A percentile compares a stretch with the other conserved stretches of the same genome.
These are phyloP conservation scores for Trametes cubensis DNA, from an alignment of 768 basidiomycete species.

Conservation along the genomic window DNA sequence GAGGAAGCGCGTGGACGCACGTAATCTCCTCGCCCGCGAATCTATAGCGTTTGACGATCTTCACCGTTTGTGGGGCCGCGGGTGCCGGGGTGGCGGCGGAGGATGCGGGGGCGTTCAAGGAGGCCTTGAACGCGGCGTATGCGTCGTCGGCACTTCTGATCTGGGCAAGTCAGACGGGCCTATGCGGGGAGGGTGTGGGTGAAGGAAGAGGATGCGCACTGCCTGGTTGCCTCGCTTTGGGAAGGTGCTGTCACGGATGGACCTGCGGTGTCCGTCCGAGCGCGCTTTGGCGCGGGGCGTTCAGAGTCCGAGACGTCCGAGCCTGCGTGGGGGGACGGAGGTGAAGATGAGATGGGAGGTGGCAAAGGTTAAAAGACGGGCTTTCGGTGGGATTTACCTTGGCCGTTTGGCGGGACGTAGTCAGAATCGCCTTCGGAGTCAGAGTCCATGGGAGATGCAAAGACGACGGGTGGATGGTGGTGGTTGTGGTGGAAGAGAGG, in stretches of 20 bases:
- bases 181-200: not conserved
- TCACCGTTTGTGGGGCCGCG: constrained; percentile 45
- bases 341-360: not conserved
- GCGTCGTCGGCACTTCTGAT: constrained; percentile 61
- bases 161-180: constrained; percentile 11
- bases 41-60: constrained; percentile 66
- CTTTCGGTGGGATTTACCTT: constrained; percentile 33
- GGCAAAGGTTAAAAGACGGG: not conserved
- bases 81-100: constrained; percentile 15
- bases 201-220: constrained; percentile 37
- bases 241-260: constrained; percentile 24
- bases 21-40: constrained; percentile 78
- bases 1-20: constrained; percentile 47
- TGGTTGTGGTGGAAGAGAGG: constrained; percentile 13
- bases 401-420: constrained; percentile 59
- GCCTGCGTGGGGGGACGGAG: not conserved
- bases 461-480: not conserved
- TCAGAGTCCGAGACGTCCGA: constrained; percentile 10
- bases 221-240: constrained; percentile 47
- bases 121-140: constrained; percentile 72
- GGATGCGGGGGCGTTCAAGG: constrained; percentile 44
- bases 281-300: constrained; percentile 34
- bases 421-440: constrained; percentile 76
- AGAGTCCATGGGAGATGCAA: constrained; percentile 36
- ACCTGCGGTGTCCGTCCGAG: constrained; percentile 28